These are phyloP conservation scores for Malassezia restricta DNA, from an alignment of 1,284 basidiomycete genomes.

Conservation along the genomic window DNA sequence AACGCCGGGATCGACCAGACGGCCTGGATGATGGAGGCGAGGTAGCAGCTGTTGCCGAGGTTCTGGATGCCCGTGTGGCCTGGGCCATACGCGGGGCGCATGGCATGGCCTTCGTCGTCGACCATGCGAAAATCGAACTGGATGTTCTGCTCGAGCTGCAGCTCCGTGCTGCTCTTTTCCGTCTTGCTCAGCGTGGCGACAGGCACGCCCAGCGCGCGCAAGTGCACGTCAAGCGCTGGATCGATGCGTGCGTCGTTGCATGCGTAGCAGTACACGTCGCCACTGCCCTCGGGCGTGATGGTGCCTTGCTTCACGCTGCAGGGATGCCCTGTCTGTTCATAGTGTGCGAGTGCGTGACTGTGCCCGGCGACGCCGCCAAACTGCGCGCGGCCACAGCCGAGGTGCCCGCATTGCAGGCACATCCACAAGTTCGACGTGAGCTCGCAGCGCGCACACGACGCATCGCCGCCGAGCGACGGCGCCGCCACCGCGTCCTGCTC, in stretches of 20 bases:
- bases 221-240: slow-evolving; percentile 63
- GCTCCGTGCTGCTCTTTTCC: slow-evolving; percentile 91
- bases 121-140: slow-evolving; percentile 89
- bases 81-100: slow-evolving; percentile 77
- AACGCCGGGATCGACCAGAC: slow-evolving; percentile 72
- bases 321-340: slow-evolving; percentile 61
- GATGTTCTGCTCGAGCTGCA: slow-evolving; percentile 94
- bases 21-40: slow-evolving; percentile 82
- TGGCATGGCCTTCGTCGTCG: slow-evolving; percentile 72
- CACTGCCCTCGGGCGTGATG: slow-evolving; percentile 84
- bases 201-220: slow-evolving; percentile 75
- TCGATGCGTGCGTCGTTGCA: slow-evolving; percentile 81
- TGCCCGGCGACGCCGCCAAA: slow-evolving; percentile 78
- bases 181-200: slow-evolving; percentile 75
- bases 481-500: slow-evolving; percentile 49
- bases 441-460: slow-evolving; percentile 29
- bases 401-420: slow-evolving; percentile 76
- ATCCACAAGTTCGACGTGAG: slow-evolving; percentile 69
- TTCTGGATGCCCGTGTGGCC: slow-evolving; percentile 81
- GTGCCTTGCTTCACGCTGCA: slow-evolving; percentile 90
- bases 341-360: slow-evolving; percentile 78
- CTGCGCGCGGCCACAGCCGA: slow-evolving; percentile 80
- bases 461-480: slow-evolving; percentile 25
- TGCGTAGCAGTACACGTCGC: slow-evolving; percentile 85
- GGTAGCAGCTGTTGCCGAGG: slow-evolving; percentile 95